phyloP scores from a whole-genome alignment of 305 asterid species.

The Fraxinus platypoda region DNA sequence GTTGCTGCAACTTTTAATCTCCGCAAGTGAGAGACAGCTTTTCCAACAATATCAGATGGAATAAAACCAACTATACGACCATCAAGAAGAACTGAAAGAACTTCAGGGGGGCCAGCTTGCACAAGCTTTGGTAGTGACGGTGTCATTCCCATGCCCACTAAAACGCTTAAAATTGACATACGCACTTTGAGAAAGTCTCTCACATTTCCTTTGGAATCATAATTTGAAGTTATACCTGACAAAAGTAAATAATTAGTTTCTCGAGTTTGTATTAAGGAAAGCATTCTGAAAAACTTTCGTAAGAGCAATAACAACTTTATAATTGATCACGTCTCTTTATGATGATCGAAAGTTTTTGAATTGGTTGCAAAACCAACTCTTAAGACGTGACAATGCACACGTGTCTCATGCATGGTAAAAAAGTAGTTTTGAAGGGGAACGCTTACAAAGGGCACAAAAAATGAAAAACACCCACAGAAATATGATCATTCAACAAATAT shows the following conservation, averaged over 20 bases:
- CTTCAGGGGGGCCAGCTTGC: conserved; percentile 88
- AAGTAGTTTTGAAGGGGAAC: neutral
- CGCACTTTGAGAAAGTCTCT: conserved; percentile 70
- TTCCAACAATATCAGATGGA: conserved; percentile 56
- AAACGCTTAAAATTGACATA: conserved; percentile 49
- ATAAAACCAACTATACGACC: conserved; percentile 85
- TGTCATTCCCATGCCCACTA: conserved; percentile 74
- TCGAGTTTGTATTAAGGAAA: conserved; percentile 4
- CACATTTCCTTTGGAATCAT: conserved; percentile 62
- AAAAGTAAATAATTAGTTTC: conserved; percentile 16
- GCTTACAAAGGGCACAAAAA: neutral
- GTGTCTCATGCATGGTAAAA: neutral
- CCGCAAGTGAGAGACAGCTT: conserved; percentile 69
- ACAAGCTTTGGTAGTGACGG: conserved; percentile 70
- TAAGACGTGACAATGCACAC: neutral
- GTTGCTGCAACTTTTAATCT: conserved; percentile 67
- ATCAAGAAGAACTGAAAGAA: conserved; percentile 80
- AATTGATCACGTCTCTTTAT: conserved; percentile 7
- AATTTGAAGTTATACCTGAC: conserved; percentile 84
- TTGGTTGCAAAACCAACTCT: conserved; percentile 1
- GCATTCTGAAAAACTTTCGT: neutral
- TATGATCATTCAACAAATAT: neutral
- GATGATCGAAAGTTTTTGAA: neutral
- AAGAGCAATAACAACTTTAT: conserved; percentile 2
- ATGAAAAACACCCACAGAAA: neutral